Conservation (phyloP, 139 green algal genomes). For the Chlorella sp. region DNA sequence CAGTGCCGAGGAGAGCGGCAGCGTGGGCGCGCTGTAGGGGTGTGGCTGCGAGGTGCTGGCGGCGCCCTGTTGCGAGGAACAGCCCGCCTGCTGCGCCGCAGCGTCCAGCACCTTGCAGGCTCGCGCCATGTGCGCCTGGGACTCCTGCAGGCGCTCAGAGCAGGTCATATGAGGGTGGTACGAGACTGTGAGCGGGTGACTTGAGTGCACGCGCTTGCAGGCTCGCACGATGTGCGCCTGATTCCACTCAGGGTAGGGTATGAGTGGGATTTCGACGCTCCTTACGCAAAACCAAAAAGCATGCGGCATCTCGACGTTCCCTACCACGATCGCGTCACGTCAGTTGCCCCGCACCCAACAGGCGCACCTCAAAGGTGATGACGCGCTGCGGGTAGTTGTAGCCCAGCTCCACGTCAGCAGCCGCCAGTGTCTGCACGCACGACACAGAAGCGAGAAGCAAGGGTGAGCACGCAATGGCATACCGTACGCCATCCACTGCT, state of each 20-base stretch:
- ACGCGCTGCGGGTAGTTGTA: constrained; percentile 67
- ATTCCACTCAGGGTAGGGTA: too few relatives aligned
- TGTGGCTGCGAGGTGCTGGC: not conserved
- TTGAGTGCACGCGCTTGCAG: too few relatives aligned
- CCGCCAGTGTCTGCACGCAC: not conserved
- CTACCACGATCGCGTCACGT: not conserved
- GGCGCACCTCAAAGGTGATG: constrained; percentile 23
- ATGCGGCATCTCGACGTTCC: not conserved
- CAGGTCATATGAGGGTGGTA: not conserved
- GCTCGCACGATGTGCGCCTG: too few relatives aligned
- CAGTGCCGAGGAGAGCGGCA: constrained; percentile 12
- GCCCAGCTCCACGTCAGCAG: constrained; percentile 62
- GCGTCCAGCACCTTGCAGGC: not conserved
- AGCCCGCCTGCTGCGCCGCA: not conserved
- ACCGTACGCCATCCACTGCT: too few relatives aligned
- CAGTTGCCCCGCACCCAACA: not conserved
- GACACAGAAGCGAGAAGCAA: too few relatives aligned
- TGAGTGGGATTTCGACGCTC: too few relatives aligned
- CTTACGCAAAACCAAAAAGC: not conserved
- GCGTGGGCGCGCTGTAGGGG: not conserved
- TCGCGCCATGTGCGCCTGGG: not conserved
- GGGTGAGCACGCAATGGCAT: too few relatives aligned
- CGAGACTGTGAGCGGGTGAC: too few relatives aligned
- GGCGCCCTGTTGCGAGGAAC: not conserved
- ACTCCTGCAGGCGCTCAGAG: not conserved